Evolutionary conservation across 2,329 filamentous ascomycete genomes (phyloP).

Genomic region (Exophiala xenobiotica): DNA sequence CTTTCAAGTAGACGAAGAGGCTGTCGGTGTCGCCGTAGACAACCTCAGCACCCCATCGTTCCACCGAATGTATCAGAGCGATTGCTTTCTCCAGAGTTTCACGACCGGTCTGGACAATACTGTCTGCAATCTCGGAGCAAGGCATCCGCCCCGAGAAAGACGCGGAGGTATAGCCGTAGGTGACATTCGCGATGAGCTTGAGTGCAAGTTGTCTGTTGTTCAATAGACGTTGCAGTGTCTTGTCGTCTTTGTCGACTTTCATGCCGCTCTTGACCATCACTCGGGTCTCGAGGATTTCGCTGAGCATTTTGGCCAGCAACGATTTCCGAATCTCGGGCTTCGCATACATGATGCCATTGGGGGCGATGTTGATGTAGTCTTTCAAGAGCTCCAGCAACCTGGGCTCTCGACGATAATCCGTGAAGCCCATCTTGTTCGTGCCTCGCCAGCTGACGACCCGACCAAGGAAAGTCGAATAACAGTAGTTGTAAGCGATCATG

Average conservation of each 20-base stretch:
- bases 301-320: slow-evolving; percentile 90
- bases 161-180: slow-evolving; percentile 95
- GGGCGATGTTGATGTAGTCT: slow-evolving; percentile 85
- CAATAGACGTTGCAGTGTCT: slow-evolving; percentile 75
- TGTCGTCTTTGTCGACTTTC: slow-evolving; percentile 90
- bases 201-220: slow-evolving; percentile 93
- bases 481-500: slow-evolving; percentile 99
- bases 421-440: slow-evolving; percentile 90
- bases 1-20: slow-evolving; percentile 85
- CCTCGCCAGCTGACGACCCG: slow-evolving; percentile 86
- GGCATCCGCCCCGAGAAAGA: slow-evolving; percentile 98
- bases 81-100: slow-evolving; percentile 95
- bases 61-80: slow-evolving; percentile 82
- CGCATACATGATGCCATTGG: slow-evolving; percentile 95
- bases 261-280: slow-evolving; percentile 98
- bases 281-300: slow-evolving; percentile 90
- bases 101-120: slow-evolving; percentile 92
- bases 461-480: slow-evolving; percentile 94
- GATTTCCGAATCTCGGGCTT: slow-evolving; percentile 85
- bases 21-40: slow-evolving; percentile 98
- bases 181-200: slow-evolving; percentile 97
- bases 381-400: slow-evolving; percentile 74
- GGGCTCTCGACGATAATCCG: slow-evolving; percentile 75
- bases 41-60: slow-evolving; percentile 89
- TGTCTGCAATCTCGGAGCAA: slow-evolving; percentile 95